Base-by-base conservation (phyloP, 1,284 basidiomycete genomes). In the Trametes versicolor region DNA sequence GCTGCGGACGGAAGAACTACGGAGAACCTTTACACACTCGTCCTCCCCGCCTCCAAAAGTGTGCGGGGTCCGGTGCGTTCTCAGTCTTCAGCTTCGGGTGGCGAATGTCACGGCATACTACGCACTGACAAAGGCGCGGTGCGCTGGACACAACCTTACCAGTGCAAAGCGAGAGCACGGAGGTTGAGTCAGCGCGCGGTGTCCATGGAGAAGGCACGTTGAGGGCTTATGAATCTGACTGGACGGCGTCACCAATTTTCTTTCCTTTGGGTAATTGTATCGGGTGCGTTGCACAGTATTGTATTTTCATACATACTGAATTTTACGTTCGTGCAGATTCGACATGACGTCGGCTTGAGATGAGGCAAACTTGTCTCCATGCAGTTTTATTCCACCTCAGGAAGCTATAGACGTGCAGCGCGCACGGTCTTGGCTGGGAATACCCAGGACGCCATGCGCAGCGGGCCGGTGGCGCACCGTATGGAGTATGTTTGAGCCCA, bases 51-150 rank as follows among this genome's bases (percentile, higher is more conserved):
- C n/a, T n/a, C n/a, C n/a, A n/a, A n/a, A n/a, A n/a, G n/a, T n/a
- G n/a, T n/a, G 57, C 57, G 57, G 36, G 37, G 5, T 15, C 57
- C 57, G 57, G 25, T 41, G 57, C 36, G 48, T 58, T 49, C 47
- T 52, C 12, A 23, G 25, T 25, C 32, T 27, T 57, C 29, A 12
- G 27, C 57, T 58, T 58, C 57, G 57, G 21, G 37, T 21, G 57
- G 37, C 36, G 19, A 47, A 49, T 49, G 25, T 25, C 19, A 6
- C 10, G 54, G 23, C 17, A 15, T 17, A 17, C 12, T n/a, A 23
- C 17, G 29, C 34, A 6, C 15, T 12, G 51, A n/a, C 49, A 32
- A 12, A 13, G 49, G 13, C 10, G 49, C 27, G 29, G 27, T 17
- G 29, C 27, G 7, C 7, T 19, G 27, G 49, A 50, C 17, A 19